phyloP scores from a whole-genome alignment of 176 grass and related monocot species.

The Pontederia crassipes region DNA sequence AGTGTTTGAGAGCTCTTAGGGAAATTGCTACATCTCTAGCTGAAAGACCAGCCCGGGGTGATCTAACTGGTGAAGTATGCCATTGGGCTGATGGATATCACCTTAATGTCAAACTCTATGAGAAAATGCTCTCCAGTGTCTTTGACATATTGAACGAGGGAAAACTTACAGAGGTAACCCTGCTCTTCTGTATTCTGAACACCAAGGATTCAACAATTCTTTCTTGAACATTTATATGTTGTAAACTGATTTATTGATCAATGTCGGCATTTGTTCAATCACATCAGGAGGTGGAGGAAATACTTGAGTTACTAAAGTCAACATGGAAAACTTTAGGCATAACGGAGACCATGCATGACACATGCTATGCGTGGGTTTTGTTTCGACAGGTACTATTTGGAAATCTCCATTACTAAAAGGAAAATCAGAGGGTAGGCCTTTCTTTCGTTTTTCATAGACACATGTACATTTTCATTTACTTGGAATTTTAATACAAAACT shows the following conservation, averaged over 20 bases:
- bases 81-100: constrained; percentile 98
- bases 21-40: constrained; percentile 65
- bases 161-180: constrained; percentile 70
- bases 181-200: background rate
- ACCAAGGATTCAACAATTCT: background rate
- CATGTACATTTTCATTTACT: too few species aligned
- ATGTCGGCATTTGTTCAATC: constrained; percentile 29
- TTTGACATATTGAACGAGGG: constrained; percentile 95
- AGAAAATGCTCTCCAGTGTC: constrained; percentile 85
- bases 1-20: constrained; percentile 70
- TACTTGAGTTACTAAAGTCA: constrained; percentile 85
- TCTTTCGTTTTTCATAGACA: too few species aligned
- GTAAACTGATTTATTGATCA: constrained; percentile 8
- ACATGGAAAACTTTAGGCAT: constrained; percentile 95
- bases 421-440: too few species aligned
- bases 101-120: constrained; percentile 81
- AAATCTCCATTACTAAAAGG: background rate
- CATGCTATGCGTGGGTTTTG: constrained; percentile 97
- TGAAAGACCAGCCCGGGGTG: constrained; percentile 81
- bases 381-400: constrained; percentile 76
- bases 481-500: too few species aligned
- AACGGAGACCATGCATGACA: constrained; percentile 86
- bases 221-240: background rate
- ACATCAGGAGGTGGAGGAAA: constrained; percentile 90
- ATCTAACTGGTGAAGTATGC: constrained; percentile 93